Evolutionary conservation across 306 rosid species (phyloP), one percentile per base, ranked within the genome.

Genomic region (Dryas octopetala): DNA sequence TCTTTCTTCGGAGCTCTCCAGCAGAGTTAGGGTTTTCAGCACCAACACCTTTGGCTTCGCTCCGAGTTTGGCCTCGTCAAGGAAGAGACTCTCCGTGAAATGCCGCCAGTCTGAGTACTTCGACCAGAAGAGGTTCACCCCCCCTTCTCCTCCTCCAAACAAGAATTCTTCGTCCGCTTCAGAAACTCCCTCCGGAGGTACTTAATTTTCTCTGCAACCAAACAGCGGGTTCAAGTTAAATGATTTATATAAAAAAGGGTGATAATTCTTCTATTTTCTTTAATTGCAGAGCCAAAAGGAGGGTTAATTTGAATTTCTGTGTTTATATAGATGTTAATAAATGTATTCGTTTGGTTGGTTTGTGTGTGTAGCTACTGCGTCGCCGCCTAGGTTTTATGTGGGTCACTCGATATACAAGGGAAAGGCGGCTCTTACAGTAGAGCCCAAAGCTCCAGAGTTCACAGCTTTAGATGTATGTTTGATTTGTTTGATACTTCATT

Each of bases 391-490:
- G 87, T 90, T 79, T 83, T 95, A 78, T 82, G 99, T 95, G 68
- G 90, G 93, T 66, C 96, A 89, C 83, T 92, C 99, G 5, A 86
- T 95, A 84, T 95, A 92, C 86, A 95, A 95, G 83, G 99, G 99
- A 75, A 95, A 95, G 83, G 93, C 99, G 50, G 98, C 93, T 15
- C 96, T 95, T 59, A 85, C 97, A 3, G 80, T 92, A 48, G 88
- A 90, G 83, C 98, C 99, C 55, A 83, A 83, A 74, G 91, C 96
- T 23, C 99, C 98, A 0, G 97, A 92, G 51, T 95, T 95, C 66
- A 77, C 80, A 0, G 77, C 93, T 5, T 75, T 92, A 23, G 97
- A 90, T 48, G 99, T 90, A 92, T 68, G 88, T 51, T 80, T 81
- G 43, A 82, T 66, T 81, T 78, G 51, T 76, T 65, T 70, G 43